These are phyloP conservation scores for Cymbopogon citratus DNA, from an alignment of 176 grass and related monocot species.

Conservation along the genomic window DNA sequence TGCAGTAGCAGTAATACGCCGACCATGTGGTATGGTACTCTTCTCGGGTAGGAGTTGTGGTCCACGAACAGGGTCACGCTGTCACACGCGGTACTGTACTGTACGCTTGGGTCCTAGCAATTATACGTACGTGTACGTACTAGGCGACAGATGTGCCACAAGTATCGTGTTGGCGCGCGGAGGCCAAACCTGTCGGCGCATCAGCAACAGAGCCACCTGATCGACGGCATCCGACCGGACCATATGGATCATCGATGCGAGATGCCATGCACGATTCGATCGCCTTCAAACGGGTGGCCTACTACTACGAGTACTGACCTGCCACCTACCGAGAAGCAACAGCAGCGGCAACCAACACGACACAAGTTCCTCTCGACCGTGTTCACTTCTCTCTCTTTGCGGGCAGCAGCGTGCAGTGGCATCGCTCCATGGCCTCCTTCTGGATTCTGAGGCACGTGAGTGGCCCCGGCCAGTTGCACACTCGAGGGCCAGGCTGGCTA, in stretches of 20 bases:
- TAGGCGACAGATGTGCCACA: not conserved
- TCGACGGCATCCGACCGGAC: too few species aligned
- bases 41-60: not conserved
- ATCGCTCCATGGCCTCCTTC: not conserved
- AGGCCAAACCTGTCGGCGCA: too few species aligned
- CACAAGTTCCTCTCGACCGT: not conserved
- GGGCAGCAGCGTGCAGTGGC: too few species aligned
- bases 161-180: too few species aligned
- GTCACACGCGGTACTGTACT: not conserved
- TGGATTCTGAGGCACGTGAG: not conserved
- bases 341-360: constrained; percentile 8
- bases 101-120: not conserved
- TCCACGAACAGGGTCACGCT: not conserved
- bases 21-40: not conserved
- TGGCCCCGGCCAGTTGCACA: not conserved
- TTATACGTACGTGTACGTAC: not conserved
- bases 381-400: not conserved
- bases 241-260: too few species aligned
- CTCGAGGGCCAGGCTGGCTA: too few species aligned
- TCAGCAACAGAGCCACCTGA: too few species aligned
- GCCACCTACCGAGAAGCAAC: constrained; percentile 29
- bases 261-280: not conserved
- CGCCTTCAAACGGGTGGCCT: not conserved
- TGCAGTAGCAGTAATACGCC: too few species aligned
- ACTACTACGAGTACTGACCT: not conserved